Base-by-base conservation (phyloP, 2,329 filamentous ascomycete genomes). In the Penicillium italicum region DNA sequence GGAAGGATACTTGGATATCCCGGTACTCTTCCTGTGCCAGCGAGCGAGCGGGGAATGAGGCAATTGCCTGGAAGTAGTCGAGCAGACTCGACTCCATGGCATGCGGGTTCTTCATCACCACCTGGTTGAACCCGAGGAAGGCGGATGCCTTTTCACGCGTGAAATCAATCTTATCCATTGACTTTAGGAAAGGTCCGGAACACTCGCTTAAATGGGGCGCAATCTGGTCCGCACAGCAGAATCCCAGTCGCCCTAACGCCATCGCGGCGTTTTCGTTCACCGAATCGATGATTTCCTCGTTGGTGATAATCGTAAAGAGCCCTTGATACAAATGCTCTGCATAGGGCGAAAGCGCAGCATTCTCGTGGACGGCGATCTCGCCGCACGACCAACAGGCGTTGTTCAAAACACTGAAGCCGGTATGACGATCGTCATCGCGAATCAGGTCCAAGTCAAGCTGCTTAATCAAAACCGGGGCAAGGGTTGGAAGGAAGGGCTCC, bases 311-410 rank as follows among this genome's bases (percentile, higher is more conserved):
- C 52, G 88, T 84, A 37, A 91, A 83, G 28, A 95, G 84, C 37
- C 88, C 85, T 59, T 87, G 82, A 56, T 96, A 85, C 16, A 99
- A 78, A 59, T 88, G 84, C 22, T 89, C 85, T 10, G 91, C 83
- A 70, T 88, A 96, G 1, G 87, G 88, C 1, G 81, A 81, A 84
- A 97, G 89, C 51, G 82, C 85, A 30, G 80, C 78, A 59, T 86
- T 85, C 62, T 86, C 84, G 70, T 90, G 86, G 73, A 96, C 86
- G 16, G 91, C 85, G 59, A 97, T 94, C 77, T 99, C 94, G 40
- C 94, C 94, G 24, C 86, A 87, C 7, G 92, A 95, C 94, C 94
- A 99, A 77, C 93, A 97, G 22, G 94, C 93, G 70, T 99, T 99
- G 81, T 97, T 99, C 57, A 97, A 86, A 30, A 97, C 92, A 57